Conservation (phyloP, 495 filamentous ascomycete genomes). For the Ramalina peruviana region DNA sequence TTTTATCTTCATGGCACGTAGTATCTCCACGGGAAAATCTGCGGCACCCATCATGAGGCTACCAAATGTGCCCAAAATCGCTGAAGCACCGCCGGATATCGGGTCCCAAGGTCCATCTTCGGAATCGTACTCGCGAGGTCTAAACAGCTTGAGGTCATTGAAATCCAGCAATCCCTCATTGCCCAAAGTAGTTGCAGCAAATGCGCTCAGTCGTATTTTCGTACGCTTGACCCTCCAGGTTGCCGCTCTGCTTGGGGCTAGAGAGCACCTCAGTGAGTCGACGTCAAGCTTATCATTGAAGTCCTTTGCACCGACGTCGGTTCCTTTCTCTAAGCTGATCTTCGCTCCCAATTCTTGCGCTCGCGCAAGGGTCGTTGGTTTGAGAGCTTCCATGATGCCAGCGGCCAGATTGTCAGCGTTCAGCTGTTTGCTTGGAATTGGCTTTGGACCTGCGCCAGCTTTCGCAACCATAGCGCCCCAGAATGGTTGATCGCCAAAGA, state of each 20-base stretch:
- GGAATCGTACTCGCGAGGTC: slow-evolving; percentile 53
- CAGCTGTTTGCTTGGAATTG: slow-evolving; percentile 56
- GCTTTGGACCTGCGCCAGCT: slow-evolving; percentile 57
- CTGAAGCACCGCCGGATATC: slow-evolving; percentile 55
- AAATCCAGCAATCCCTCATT: slow-evolving; percentile 47
- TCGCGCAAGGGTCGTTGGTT: slow-evolving; percentile 37
- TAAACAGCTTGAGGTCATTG: slow-evolving; percentile 55
- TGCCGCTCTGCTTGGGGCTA: slow-evolving; percentile 51
- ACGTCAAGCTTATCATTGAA: slow-evolving; percentile 57
- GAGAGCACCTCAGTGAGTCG: slow-evolving; percentile 44
- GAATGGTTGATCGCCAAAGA: slow-evolving; percentile 78
- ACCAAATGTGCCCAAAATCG: slow-evolving; percentile 59
- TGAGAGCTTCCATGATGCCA: slow-evolving; percentile 44
- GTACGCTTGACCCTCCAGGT: slow-evolving; percentile 57
- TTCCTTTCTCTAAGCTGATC: slow-evolving; percentile 53
- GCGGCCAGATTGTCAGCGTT: slow-evolving; percentile 47
- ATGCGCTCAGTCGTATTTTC: slow-evolving; percentile 46
- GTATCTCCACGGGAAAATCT: slow-evolving; percentile 63
- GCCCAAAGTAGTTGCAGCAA: slow-evolving; percentile 52
- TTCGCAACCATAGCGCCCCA: slow-evolving; percentile 66
- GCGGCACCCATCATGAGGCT: slow-evolving; percentile 69
- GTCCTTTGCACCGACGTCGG: slow-evolving; percentile 45
- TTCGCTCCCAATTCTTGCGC: slow-evolving; percentile 44
- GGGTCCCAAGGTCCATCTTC: slow-evolving; percentile 61
- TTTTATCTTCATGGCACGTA: slow-evolving; percentile 37